phyloP scores from a whole-genome alignment of 1,284 basidiomycete species.

The Porogramme epimiltina region DNA sequence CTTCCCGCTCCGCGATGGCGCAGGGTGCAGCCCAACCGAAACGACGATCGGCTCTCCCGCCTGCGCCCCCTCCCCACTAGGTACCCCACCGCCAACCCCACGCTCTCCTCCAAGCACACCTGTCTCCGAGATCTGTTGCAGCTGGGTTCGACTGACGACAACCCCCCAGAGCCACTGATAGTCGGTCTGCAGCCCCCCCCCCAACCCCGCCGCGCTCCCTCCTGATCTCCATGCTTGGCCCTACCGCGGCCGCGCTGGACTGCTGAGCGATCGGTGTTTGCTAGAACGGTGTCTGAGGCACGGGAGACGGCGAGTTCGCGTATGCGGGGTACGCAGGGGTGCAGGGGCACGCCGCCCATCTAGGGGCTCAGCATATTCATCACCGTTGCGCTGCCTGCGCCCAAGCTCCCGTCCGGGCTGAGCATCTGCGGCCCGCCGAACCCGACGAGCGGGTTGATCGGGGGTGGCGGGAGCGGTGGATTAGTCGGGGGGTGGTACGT shows the following conservation, averaged over 20 bases:
- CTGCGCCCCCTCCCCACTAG: conserved; percentile 18
- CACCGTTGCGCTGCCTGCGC: conserved; percentile 25
- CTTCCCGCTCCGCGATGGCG: conserved; percentile 25
- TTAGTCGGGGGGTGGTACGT: conserved; percentile 46
- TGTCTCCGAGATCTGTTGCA: conserved; percentile 8
- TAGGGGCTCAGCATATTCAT: conserved; percentile 12
- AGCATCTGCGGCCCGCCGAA: background rate
- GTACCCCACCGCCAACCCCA: conserved; percentile 2
- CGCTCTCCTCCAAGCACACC: conserved; percentile 9
- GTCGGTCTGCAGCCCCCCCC: conserved; percentile 51
- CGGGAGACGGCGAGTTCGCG: conserved; percentile 44
- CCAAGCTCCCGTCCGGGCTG: conserved; percentile 7
- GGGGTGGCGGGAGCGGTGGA: conserved; percentile 28
- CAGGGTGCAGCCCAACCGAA: conserved; percentile 66
- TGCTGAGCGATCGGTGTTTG: conserved; percentile 53
- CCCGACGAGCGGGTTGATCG: conserved; percentile 11
- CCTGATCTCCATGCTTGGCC: conserved; percentile 65
- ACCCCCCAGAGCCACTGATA: conserved; percentile 34
- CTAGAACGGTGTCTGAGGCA: conserved; percentile 52
- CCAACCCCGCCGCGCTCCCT: conserved; percentile 46
- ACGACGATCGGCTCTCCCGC: conserved; percentile 65
- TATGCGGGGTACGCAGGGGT: conserved; percentile 77
- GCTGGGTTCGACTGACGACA: conserved; percentile 10
- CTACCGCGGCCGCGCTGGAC: conserved; percentile 45
- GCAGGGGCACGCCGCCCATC: conserved; percentile 35